Base-by-base conservation (phyloP, 2,329 filamentous ascomycete genomes). In the Clonostachys solani region DNA sequence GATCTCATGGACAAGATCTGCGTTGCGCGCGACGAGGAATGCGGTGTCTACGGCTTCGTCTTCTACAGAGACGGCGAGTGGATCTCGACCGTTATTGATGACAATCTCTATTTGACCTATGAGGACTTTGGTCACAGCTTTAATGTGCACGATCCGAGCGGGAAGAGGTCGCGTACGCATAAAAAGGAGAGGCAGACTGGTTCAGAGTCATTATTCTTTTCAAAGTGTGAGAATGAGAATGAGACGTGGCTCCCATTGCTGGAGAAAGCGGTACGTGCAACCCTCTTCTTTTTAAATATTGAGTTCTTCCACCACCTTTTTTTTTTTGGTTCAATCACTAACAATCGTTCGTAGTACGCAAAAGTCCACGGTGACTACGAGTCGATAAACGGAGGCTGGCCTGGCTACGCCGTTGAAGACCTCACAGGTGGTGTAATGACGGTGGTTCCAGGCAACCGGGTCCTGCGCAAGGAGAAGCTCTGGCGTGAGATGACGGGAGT, bases 191-290 rank as follows among this genome's bases (percentile, higher is more conserved):
- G 83, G 60, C 85, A 88, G 61, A 86, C 78, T 0, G 86, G 86
- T 5, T 87, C 83, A 0, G 74, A 83, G 46, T 82, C 86, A 1
- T 66, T 89, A 3, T 86, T 84, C 60, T 89, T 89, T 64, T 81
- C 84, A 5, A 80, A 82, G 54, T 89, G 86, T 62, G 75, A 75
- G 18, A 80, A 86, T 49, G 71, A 76, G 2, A 87, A 88, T 56
- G 86, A 89, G 62, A 89, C 84, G 0, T 89, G 86, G 86, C 70
- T 89, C 18, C 86, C 86, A 0, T 65, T 89, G 42, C 73, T 89
- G 2, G 86, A 89, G 56, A 89, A 89, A 60, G 86, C 86, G 18
- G 59, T 61, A 44, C 49, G 59, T 56, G 15, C 5, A 0, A n/a
- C 34, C 5, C 13, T 12, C 9, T 4, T 13, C 12, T 40, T 19